Conservation (phyloP, 2,329 filamentous ascomycete genomes). For the Phoma sp. region DNA sequence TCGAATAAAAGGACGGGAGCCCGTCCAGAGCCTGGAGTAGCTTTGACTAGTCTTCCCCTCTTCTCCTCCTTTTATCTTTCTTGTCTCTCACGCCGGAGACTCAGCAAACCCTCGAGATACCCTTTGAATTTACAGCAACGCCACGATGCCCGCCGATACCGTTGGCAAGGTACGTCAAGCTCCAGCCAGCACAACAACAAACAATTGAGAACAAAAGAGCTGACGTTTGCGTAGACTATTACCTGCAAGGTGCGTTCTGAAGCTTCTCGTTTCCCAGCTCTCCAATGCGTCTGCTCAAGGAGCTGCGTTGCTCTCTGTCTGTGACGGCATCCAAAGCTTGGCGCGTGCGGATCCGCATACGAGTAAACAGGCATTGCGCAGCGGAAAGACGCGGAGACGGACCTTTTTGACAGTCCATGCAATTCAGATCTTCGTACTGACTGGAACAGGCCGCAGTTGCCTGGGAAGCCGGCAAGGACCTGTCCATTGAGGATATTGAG, state of each 20-base stretch:
- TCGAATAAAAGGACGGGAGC: slow-evolving; percentile 32
- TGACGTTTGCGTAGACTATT: slow-evolving; percentile 69
- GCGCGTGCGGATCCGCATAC: slow-evolving; percentile 41
- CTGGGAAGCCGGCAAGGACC: slow-evolving; percentile 92
- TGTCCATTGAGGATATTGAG: slow-evolving; percentile 90
- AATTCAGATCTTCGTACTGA: slow-evolving; percentile 23
- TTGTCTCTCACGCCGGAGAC: slow-evolving; percentile 10
- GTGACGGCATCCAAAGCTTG: slow-evolving; percentile 17
- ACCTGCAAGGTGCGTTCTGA: slow-evolving; percentile 70
- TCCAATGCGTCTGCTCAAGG: slow-evolving; percentile 56
- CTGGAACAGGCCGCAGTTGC: slow-evolving; percentile 79
- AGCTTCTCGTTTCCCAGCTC: slow-evolving; percentile 63
- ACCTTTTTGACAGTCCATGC: not conserved
- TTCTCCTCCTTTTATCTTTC: slow-evolving; percentile 17
- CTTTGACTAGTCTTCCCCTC: slow-evolving; percentile 13
- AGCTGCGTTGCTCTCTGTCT: slow-evolving; percentile 13
- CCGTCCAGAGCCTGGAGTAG: slow-evolving; percentile 24
- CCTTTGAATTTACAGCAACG: slow-evolving; percentile 17
- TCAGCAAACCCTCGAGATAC: slow-evolving; percentile 20
- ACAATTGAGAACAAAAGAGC: slow-evolving; percentile 1
- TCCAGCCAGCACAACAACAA: not conserved
- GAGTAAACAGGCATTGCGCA: slow-evolving; percentile 7
- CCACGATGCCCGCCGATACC: slow-evolving; percentile 16
- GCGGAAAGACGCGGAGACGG: slow-evolving; percentile 7
- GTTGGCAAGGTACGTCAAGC: slow-evolving; percentile 17